These are phyloP conservation scores for Cubamyces lactineus DNA, from an alignment of 768 basidiomycete species.

Conservation along the genomic window DNA sequence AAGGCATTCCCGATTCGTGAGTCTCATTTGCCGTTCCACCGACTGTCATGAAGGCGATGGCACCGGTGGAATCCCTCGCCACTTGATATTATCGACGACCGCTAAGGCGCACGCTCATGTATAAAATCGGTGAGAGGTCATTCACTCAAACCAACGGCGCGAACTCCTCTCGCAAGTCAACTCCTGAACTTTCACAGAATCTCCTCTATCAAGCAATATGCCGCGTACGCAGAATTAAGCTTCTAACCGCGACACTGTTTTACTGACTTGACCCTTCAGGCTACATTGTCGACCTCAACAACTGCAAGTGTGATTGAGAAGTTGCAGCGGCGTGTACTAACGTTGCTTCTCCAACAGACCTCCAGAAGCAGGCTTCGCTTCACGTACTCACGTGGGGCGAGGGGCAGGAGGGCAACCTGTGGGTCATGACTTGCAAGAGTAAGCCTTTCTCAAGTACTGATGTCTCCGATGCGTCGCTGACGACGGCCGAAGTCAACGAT, in stretches of 20 bases:
- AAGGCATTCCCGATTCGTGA: too few relatives aligned
- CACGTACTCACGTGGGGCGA: conserved; percentile 48
- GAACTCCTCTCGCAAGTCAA: too few relatives aligned
- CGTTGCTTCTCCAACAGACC: conserved; percentile 33
- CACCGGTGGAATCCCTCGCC: too few relatives aligned
- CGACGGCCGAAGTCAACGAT: conserved; percentile 46
- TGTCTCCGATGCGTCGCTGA: conserved; percentile 6
- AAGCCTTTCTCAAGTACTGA: conserved; percentile 25
- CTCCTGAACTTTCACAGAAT: neutral
- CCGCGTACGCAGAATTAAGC: neutral
- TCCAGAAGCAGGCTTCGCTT: conserved; percentile 37
- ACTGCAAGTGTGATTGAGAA: conserved; percentile 40
- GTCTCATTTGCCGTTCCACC: too few relatives aligned
- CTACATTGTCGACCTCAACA: conserved; percentile 45
- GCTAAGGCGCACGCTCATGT: too few relatives aligned
- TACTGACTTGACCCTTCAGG: conserved; percentile 28
- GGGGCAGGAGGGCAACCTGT: conserved; percentile 43
- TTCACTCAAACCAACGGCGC: neutral
- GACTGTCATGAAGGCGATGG: too few relatives aligned
- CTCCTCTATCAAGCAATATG: neutral
- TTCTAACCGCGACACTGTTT: too few relatives aligned
- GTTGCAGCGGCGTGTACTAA: neutral
- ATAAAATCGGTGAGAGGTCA: neutral
- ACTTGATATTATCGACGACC: too few relatives aligned
- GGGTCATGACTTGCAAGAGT: conserved; percentile 66